Evolutionary conservation across 352 stramenopile species (phyloP), one percentile per base, ranked within the genome.

Genomic region (Phytopythium mirpurense): DNA sequence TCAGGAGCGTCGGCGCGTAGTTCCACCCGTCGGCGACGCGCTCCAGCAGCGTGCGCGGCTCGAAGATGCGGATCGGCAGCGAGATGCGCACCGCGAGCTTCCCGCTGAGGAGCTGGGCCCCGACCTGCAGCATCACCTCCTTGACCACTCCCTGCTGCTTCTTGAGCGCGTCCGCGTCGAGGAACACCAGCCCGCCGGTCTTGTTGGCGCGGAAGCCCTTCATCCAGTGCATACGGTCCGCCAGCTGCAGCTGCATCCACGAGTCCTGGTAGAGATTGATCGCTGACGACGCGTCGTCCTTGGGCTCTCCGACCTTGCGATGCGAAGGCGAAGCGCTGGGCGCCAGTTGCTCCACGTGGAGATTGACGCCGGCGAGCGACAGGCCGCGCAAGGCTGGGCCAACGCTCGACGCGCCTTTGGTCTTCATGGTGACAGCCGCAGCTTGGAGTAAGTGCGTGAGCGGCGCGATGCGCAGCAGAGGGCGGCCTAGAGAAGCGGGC

Each of bases 101-200:
- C 36, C 81, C 81, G 2, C 67, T 76, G 15, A 92, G 57, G 10
- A 92, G 51, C 46, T 89, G 77, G 26, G 77, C 75, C 21, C 81
- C 78, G 12, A 90, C 77, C 37, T 88, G 75, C 45, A 85, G 49
- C 81, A 92, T 86, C 32, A 92, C 62, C 8, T 90, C 78, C 48
- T 89, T 90, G 58, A 90, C 72, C 23, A 90, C 78, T n/a, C 81
- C 77, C 45, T 90, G 77, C 50, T 92, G 82, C 48, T 86, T 89
- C 65, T 88, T 88, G 46, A 89, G 70, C 21, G 63, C 53, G 11
- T 89, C 79, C 34, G 74, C 66, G 54, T 92, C 79, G 27, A 78
- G 64, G 52, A 86, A 90, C 6, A 84, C 36, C 15, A 90, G 52
- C 1, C 81, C 81, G 11, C 81, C 78, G 26, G 83, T 87, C 55